Evolutionary conservation across 768 basidiomycete species (phyloP), one percentile per base, ranked within the genome.

Genomic region (Chalciporus pseudorubinellus): DNA sequence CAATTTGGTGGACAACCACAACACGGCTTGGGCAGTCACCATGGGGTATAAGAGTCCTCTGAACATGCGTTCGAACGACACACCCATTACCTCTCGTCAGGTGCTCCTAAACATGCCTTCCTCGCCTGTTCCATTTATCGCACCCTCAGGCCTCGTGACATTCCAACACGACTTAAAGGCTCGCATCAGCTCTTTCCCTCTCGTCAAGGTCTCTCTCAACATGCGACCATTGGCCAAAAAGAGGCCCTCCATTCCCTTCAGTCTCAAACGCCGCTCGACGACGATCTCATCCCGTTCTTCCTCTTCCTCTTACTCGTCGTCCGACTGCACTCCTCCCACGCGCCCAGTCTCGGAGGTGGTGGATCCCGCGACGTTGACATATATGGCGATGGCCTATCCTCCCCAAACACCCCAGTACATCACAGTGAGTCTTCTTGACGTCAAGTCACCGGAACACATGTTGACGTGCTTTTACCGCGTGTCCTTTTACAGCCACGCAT

Each of bases 151-250:
- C 60, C 65, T 66, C 51, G 60, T 67, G 62, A 55, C 60, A 7
- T 48, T 66, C 6, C 65, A 55, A 24, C 65, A 57, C 53, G 62
- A 59, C 58, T 67, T 66, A 64, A 66, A 66, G 60, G 53, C 64
- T 28, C 56, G 48, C 65, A 65, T 66, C 47, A 51, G 12, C 18
- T 58, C 58, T 38, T 67, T 56, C 7, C 55, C 58, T 2, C 56
- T 66, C 3, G n/a, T 66, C 31, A 65, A 66, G 55, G 39, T 66
- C 48, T 46, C 64, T 46, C 64, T 63, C 48, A 59, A 39, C 2
- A 65, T 65, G 61, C 62, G 56, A 16, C 62, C 65, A 6, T 51
- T 67, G 34, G 52, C 58, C 48, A 67, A 62, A 44, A 67, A 67
- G 60, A 64, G 65, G 55, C 22, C 58, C 31, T 66, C 64, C 50